Conservation (phyloP, 805 yeast genomes). For the Candida dajiaensis region DNA sequence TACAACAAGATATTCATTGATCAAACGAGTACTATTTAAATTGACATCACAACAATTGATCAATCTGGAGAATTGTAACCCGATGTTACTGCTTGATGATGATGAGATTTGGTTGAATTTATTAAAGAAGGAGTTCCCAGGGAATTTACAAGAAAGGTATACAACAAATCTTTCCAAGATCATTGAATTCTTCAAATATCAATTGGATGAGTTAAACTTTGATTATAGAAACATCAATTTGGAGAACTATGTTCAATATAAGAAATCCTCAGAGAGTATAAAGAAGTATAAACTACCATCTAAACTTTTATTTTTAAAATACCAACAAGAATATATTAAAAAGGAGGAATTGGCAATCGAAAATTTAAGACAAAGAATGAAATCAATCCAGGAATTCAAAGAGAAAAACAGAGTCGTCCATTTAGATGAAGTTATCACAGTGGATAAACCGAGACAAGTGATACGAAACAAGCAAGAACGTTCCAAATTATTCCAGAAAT, state of each 20-base stretch:
- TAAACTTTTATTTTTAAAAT: slow-evolving; percentile 28
- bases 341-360: slow-evolving; percentile 31
- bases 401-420: slow-evolving; percentile 25
- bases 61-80: slow-evolving; percentile 27
- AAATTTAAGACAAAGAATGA: slow-evolving; percentile 27
- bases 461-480: slow-evolving; percentile 4
- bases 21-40: slow-evolving; percentile 24
- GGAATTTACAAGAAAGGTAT: slow-evolving; percentile 26
- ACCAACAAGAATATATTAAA: slow-evolving; percentile 26
- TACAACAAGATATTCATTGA: slow-evolving; percentile 27
- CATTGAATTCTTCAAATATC: slow-evolving; percentile 14
- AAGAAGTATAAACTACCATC: slow-evolving; percentile 30
- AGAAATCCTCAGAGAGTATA: slow-evolving; percentile 3
- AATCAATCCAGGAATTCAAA: slow-evolving; percentile 25
- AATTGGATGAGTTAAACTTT: slow-evolving; percentile 12
- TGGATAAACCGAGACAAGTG: not conserved
- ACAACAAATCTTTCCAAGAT: slow-evolving; percentile 19
- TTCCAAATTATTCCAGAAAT: slow-evolving; percentile 22
- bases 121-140: slow-evolving; percentile 29
- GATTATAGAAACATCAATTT: slow-evolving; percentile 10
- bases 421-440: slow-evolving; percentile 13
- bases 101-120: slow-evolving; percentile 30
- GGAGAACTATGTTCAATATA: slow-evolving; percentile 12
- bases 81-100: slow-evolving; percentile 31
- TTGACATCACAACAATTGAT: slow-evolving; percentile 27